phyloP scores from a whole-genome alignment of 805 yeast genomes.

The Metschnikowia continentalis region DNA sequence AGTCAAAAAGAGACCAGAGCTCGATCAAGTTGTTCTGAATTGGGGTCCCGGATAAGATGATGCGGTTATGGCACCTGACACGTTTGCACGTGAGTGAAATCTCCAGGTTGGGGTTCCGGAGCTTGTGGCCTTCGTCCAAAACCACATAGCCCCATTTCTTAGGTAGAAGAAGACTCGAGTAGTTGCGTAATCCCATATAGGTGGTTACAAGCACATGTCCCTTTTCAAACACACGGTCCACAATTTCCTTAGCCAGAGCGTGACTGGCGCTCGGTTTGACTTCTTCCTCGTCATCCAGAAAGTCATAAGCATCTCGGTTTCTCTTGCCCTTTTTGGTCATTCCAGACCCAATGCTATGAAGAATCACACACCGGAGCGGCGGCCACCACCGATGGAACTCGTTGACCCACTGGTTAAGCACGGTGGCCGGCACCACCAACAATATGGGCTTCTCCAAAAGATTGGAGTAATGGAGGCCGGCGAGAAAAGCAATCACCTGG shows the following conservation, averaged over 20 bases:
- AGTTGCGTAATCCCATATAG: conserved; percentile 77
- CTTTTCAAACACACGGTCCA: conserved; percentile 53
- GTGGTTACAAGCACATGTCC: conserved; percentile 92
- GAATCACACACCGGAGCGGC: conserved; percentile 74
- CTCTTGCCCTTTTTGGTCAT: conserved; percentile 41
- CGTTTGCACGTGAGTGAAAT: conserved; percentile 84
- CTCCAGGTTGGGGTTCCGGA: conserved; percentile 88
- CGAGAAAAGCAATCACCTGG: conserved; percentile 85
- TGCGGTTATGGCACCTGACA: conserved; percentile 75
- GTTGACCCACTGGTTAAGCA: conserved; percentile 93
- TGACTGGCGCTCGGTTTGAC: conserved; percentile 18
- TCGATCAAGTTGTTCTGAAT: conserved; percentile 91
- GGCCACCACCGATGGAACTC: conserved; percentile 99
- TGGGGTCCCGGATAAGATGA: conserved; percentile 93
- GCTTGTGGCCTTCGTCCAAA: conserved; percentile 95
- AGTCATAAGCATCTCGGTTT: conserved; percentile 35
- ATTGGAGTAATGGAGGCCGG: conserved; percentile 83
- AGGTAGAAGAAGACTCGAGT: conserved; percentile 59
- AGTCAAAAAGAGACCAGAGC: conserved; percentile 92
- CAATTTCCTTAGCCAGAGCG: conserved; percentile 42
- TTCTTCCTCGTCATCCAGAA: conserved; percentile 2
- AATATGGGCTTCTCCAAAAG: conserved; percentile 71
- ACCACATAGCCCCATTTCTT: conserved; percentile 86
- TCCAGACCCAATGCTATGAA: conserved; percentile 92
- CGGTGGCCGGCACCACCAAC: conserved; percentile 95